Conservation (phyloP, 148 eudicot genomes). For the Dianthus caryophyllus region DNA sequence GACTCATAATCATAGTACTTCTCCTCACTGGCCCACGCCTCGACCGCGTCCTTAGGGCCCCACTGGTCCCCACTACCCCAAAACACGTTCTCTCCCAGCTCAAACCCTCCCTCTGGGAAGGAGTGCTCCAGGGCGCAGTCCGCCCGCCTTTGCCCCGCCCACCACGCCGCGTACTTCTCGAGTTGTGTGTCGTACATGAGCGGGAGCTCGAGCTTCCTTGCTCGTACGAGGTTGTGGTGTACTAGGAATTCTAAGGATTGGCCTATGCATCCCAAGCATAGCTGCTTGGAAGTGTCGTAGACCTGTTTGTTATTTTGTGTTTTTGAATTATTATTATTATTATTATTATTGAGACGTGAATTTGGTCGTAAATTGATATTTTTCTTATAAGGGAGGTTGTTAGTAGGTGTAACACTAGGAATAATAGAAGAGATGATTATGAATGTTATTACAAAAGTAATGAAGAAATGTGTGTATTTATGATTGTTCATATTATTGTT, state of each 20-base stretch:
- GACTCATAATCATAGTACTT: slow-evolving; percentile 54
- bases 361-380: too few species aligned
- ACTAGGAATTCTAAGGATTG: slow-evolving; percentile 56
- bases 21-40: slow-evolving; percentile 66
- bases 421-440: neutral
- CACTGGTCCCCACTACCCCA: slow-evolving; percentile 69
- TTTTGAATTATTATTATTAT: neutral
- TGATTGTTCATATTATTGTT: neutral
- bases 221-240: slow-evolving; percentile 65
- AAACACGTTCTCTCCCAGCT: slow-evolving; percentile 67
- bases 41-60: slow-evolving; percentile 59
- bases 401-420: slow-evolving; percentile 17
- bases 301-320: slow-evolving; percentile 24
- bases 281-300: slow-evolving; percentile 52
- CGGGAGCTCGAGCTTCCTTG: slow-evolving; percentile 56
- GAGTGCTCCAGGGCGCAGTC: slow-evolving; percentile 62
- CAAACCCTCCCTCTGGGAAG: slow-evolving; percentile 57
- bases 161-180: slow-evolving; percentile 64
- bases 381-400: neutral
- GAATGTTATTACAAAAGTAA: neutral
- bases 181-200: slow-evolving; percentile 54
- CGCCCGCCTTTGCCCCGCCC: slow-evolving; percentile 51
- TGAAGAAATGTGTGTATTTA: neutral
- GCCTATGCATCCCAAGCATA: slow-evolving; percentile 55
- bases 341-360: too few species aligned